A percentile compares a stretch with the other conserved stretches of the same genome.
Evolutionary conservation across 2,329 filamentous ascomycete genomes (phyloP).

Genomic region (Diaporthe citriasiana): DNA sequence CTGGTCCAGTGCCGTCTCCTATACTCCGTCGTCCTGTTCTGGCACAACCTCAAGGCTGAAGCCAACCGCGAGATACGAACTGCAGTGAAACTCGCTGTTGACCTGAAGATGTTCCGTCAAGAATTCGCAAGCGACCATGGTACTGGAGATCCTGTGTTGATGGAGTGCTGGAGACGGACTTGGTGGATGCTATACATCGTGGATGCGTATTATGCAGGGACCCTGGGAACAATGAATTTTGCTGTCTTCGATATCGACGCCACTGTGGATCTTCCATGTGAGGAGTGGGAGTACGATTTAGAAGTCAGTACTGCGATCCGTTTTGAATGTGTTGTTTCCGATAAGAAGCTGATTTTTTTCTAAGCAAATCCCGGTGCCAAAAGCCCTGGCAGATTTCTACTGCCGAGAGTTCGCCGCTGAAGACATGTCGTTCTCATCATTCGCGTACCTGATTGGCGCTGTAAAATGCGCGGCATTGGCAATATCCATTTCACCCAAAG

Average conservation of each 20-base stretch:
- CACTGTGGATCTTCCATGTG: background rate
- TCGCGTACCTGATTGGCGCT: slow-evolving; percentile 15
- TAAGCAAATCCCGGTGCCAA: slow-evolving; percentile 4
- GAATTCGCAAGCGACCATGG: slow-evolving; percentile 7
- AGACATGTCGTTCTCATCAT: background rate
- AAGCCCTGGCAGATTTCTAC: background rate
- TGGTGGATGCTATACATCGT: slow-evolving; percentile 21
- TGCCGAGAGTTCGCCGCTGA: background rate
- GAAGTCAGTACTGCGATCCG: background rate
- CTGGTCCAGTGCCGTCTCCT: slow-evolving; percentile 3
- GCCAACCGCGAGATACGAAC: slow-evolving; percentile 1
- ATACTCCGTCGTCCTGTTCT: slow-evolving; percentile 3
- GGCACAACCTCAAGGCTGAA: slow-evolving; percentile 7
- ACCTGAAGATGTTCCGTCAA: slow-evolving; percentile 15
- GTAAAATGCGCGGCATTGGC: slow-evolving; percentile 3
- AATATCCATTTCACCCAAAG: background rate
- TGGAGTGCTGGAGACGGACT: slow-evolving; percentile 7
- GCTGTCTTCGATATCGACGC: slow-evolving; percentile 8
- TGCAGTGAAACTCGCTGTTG: background rate
- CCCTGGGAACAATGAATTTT: slow-evolving; percentile 21
- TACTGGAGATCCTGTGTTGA: background rate
- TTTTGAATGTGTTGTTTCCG: background rate
- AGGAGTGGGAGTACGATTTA: slow-evolving; percentile 10
- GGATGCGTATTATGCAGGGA: slow-evolving; percentile 12
- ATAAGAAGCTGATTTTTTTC: background rate